Evolutionary conservation across 768 basidiomycete species (phyloP).

Genomic region (Auricularia sp.): DNA sequence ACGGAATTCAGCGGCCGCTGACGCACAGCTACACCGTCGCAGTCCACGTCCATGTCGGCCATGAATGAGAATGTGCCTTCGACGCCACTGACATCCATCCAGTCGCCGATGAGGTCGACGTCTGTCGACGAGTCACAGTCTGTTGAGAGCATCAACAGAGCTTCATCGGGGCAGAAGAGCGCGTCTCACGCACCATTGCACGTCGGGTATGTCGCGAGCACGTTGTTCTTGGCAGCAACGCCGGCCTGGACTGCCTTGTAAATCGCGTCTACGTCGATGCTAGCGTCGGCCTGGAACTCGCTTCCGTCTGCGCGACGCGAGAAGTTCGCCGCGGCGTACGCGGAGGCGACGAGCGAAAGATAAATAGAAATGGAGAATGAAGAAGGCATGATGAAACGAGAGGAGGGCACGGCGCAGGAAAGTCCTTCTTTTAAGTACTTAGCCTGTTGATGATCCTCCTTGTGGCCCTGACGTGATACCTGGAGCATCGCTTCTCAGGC

Average conservation of each 20-base stretch:
- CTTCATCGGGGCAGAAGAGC: too few species aligned
- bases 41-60: not conserved
- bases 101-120: not conserved
- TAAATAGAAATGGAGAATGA: not conserved
- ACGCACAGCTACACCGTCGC: not conserved
- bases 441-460: too few species aligned
- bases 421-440: not conserved
- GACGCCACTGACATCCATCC: not conserved
- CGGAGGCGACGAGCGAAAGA: not conserved
- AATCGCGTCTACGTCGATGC: not conserved
- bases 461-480: too few species aligned
- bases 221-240: not conserved
- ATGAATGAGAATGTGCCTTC: not conserved
- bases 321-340: not conserved
- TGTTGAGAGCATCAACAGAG: not conserved
- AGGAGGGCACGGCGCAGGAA: not conserved
- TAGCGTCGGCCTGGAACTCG: not conserved
- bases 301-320: not conserved
- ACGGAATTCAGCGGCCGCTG: not conserved
- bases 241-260: not conserved
- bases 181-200: not conserved
- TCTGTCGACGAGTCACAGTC: not conserved
- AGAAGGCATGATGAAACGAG: not conserved
- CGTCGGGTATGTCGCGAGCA: not conserved
- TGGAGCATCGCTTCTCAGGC: too few species aligned